Evolutionary conservation across 306 rosid species (phyloP).

Genomic region (Argentina anserina): DNA sequence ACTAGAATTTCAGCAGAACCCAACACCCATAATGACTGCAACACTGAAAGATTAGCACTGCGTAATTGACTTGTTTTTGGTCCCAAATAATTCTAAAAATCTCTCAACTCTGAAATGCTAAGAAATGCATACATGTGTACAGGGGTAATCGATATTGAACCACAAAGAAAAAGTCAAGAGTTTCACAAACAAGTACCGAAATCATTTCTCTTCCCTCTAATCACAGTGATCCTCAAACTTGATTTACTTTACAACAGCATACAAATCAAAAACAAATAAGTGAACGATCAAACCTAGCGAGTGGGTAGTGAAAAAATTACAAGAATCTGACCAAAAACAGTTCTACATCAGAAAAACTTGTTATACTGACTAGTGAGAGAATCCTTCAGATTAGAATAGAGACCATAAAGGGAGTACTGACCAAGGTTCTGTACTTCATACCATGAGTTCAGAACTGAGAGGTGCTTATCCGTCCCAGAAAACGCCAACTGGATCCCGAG

Average conservation of each 20-base stretch:
- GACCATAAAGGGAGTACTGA: constrained; percentile 73
- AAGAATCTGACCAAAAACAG: constrained; percentile 18
- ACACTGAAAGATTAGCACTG: neutral
- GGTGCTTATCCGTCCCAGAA: constrained; percentile 92
- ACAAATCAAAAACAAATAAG: neutral
- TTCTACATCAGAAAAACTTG: constrained; percentile 48
- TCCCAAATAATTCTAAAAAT: neutral
- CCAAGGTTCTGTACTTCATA: constrained; percentile 88
- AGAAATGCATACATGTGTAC: neutral
- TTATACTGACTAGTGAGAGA: constrained; percentile 75
- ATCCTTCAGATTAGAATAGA: constrained; percentile 76
- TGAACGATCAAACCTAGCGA: neutral
- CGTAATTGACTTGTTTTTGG: neutral
- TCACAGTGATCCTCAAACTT: constrained; percentile 5
- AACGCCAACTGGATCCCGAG: constrained; percentile 82
- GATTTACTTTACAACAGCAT: constrained; percentile 11
- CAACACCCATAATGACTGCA: neutral
- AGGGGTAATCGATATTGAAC: neutral
- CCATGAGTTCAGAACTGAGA: constrained; percentile 87
- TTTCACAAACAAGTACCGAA: neutral
- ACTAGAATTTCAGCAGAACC: neutral
- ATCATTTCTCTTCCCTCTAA: neutral
- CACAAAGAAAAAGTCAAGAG: neutral
- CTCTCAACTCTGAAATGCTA: neutral
- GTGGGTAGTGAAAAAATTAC: neutral